These are phyloP conservation scores for Candida dubliniensis DNA, from an alignment of 1,139 yeast species.

Conservation along the genomic window DNA sequence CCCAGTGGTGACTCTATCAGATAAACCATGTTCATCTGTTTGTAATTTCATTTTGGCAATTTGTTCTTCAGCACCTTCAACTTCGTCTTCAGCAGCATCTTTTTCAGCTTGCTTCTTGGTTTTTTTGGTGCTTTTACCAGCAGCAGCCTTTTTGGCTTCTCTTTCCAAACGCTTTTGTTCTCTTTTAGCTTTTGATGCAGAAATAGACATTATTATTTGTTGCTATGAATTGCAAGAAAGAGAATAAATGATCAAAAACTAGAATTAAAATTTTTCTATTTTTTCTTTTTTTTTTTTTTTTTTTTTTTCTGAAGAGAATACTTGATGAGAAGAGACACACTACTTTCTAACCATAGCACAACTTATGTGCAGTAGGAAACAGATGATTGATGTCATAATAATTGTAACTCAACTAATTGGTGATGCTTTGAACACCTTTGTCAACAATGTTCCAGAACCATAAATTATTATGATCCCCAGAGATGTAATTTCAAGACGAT, in stretches of 20 bases:
- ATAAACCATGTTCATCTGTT: constrained; percentile 87
- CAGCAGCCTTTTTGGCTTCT: constrained; percentile 67
- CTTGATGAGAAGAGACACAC: no score
- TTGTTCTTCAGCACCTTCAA: constrained; percentile 68
- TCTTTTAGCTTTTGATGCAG: constrained; percentile 97
- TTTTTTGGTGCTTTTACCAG: constrained; percentile 69
- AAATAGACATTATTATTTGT: constrained; percentile 46
- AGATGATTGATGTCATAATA: no score
- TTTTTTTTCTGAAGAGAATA: neutral
- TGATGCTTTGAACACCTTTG: neutral
- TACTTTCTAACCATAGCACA: neutral
- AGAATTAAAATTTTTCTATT: constrained; percentile 6
- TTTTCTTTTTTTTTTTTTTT: constrained; percentile 2
- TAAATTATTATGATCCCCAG: no score
- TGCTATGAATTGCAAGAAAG: neutral
- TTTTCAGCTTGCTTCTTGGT: constrained; percentile 56
- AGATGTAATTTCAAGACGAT: no score
- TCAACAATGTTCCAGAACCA: no score
- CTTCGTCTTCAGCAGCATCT: constrained; percentile 60
- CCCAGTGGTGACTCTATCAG: constrained; percentile 98
- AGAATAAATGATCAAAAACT: constrained; percentile 1
- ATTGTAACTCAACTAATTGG: neutral
- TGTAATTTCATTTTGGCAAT: constrained; percentile 87
- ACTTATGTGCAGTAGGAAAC: constrained; percentile 4
- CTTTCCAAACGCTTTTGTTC: constrained; percentile 73